Evolutionary conservation across 768 basidiomycete species (phyloP), one percentile per base, ranked within the genome.

Genomic region (Lactifluus subvellereus): DNA sequence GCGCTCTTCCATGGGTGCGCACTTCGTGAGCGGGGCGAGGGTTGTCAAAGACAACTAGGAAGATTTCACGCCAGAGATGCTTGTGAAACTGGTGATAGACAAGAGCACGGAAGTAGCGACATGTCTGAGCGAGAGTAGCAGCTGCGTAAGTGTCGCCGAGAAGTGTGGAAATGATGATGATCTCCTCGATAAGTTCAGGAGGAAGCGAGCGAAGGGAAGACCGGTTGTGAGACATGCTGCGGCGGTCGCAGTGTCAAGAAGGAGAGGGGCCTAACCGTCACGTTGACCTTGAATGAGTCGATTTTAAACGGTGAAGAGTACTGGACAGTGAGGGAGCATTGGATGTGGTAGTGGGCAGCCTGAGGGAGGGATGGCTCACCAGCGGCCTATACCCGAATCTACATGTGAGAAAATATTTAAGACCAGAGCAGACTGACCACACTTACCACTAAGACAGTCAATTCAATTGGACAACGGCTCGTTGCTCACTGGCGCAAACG

Each of bases 31-130:
- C 45, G 9, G 51, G 62, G 30, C 57, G 56, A 11, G 74, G 76
- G 62, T 77, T 71, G 56, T 78, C 78, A 52, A 77, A 78, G 9
- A 66, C 52, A 16, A 64, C 49, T 42, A 77, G 72, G 72, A 77
- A 78, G 63, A 77, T 65, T 35, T 70, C 65, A 14, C 75, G 71
- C 78, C 78, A 79, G 14, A 78, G 70, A 62, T 77, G 73, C 10
- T 68, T 62, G 61, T 75, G 74, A 1, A 57, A 20, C 13, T 71
- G 59, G 30, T 69, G 61, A 65, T 77, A 74, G 10, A 78, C 70
- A 43, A 77, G 71, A 11, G 64, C 50, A 40, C 60, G 66, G 57
- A 74, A 66, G 11, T 66, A 42, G 13, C 67, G 68, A 64, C 73
- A 77, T 32, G 78, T 74, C 67, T 71, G 73, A 14, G 75, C 66